These are phyloP conservation scores for Sergeia podlipaevii DNA, from an alignment of 208 protist genomes.

Conservation along the genomic window DNA sequence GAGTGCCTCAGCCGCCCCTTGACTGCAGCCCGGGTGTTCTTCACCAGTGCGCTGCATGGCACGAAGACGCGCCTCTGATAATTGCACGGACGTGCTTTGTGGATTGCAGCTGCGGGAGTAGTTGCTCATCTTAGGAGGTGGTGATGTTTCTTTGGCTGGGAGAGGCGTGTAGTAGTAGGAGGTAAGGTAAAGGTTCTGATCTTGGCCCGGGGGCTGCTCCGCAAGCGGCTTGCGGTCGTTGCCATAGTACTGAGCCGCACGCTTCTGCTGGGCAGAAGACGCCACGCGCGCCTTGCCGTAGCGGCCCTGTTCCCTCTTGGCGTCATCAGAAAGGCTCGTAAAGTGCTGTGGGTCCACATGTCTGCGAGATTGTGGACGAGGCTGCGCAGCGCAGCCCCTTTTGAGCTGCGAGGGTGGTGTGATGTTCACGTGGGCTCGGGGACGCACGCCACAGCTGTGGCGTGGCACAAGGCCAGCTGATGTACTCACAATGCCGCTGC, in stretches of 20 bases:
- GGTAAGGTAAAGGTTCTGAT: too few species aligned
- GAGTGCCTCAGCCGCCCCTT: conserved; percentile 26
- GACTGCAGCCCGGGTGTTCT: conserved; percentile 21
- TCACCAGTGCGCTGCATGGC: conserved; percentile 3
- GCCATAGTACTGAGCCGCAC: conserved; percentile 25
- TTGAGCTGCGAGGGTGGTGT: background rate
- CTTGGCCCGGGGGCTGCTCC: conserved; percentile 15
- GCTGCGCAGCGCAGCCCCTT: conserved; percentile 1
- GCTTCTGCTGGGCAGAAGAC: conserved; percentile 16
- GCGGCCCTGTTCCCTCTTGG: conserved; percentile 60
- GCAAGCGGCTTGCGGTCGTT: conserved; percentile 7
- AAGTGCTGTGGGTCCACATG: conserved; percentile 59
- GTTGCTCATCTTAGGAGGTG: too few species aligned
- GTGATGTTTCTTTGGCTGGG: background rate
- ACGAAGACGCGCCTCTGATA: conserved; percentile 51
- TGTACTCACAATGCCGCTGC: conserved; percentile 18
- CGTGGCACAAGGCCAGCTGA: conserved; percentile 25
- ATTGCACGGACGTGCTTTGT: conserved; percentile 35
- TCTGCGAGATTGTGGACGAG: conserved; percentile 10
- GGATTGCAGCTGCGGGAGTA: too few species aligned
- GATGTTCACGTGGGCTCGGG: conserved; percentile 5
- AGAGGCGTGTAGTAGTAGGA: too few species aligned
- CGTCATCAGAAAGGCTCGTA: conserved; percentile 53
- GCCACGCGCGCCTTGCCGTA: conserved; percentile 38
- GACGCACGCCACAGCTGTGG: conserved; percentile 4